A percentile compares a stretch with the other conserved stretches of the same genome.
These are phyloP conservation scores for Hypholoma fasciculare DNA, from an alignment of 768 basidiomycete genomes.

Conservation along the genomic window DNA sequence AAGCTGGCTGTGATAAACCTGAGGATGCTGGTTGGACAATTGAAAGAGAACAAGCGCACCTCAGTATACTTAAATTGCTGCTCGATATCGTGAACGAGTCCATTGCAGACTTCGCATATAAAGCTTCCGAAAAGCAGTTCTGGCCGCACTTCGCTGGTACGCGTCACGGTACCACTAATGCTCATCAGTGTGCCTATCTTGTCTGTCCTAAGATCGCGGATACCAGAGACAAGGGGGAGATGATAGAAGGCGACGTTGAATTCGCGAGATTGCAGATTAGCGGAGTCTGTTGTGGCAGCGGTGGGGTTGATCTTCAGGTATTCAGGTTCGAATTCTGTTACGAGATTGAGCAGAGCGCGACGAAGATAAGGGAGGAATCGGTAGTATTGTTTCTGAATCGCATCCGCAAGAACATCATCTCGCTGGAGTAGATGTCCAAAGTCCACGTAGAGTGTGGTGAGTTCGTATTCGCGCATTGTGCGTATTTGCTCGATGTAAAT, in stretches of 20 bases:
- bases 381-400: conserved; percentile 94
- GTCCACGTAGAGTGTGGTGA: conserved; percentile 96
- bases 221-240: conserved; percentile 90
- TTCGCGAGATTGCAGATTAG: conserved; percentile 88
- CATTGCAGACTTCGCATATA: conserved; percentile 86
- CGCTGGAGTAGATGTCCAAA: conserved; percentile 86
- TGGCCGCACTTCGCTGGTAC: conserved; percentile 96
- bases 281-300: conserved; percentile 82
- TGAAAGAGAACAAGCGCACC: conserved; percentile 39
- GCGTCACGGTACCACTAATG: conserved; percentile 95
- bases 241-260: conserved; percentile 97
- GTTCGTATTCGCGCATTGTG: conserved; percentile 91
- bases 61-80: conserved; percentile 99
- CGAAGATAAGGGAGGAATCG: conserved; percentile 94
- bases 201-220: conserved; percentile 90
- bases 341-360: conserved; percentile 86
- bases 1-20: conserved; percentile 60
- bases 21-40: conserved; percentile 1
- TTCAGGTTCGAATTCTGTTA: conserved; percentile 87
- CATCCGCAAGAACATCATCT: conserved; percentile 92
- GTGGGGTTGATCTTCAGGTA: conserved; percentile 95
- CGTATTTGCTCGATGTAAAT: conserved; percentile 93
- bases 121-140: conserved; percentile 94
- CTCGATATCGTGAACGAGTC: conserved; percentile 88
- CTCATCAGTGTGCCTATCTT: conserved; percentile 93